Conservation (phyloP, 768 basidiomycete species). For the Chiua virens region DNA sequence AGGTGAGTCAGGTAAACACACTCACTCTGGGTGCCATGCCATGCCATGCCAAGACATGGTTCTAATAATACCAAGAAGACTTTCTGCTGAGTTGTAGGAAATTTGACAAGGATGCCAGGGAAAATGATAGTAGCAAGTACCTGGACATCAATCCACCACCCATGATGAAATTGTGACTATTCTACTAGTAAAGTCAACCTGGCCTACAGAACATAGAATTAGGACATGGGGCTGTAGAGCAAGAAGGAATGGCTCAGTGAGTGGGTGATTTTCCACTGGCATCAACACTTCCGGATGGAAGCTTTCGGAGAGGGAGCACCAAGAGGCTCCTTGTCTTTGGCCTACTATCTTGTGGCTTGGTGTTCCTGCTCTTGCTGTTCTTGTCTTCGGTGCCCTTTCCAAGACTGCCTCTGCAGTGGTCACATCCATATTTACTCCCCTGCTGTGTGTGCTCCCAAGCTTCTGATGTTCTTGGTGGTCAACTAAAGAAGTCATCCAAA, state of each 20-base stretch:
- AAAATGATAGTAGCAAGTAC: too few relatives aligned
- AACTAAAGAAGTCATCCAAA: too few relatives aligned
- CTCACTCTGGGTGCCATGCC: too few relatives aligned
- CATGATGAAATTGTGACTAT: background rate
- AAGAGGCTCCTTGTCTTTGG: background rate
- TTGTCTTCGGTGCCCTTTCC: conserved; percentile 17
- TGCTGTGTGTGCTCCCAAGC: conserved; percentile 17
- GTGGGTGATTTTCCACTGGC: background rate
- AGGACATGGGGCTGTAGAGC: too few relatives aligned
- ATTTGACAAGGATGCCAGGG: too few relatives aligned
- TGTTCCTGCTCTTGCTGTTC: conserved; percentile 8
- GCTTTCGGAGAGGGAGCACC: too few relatives aligned
- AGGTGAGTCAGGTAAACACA: background rate
- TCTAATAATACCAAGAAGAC: too few relatives aligned
- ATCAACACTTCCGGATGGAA: conserved; percentile 7
- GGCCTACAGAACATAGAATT: background rate
- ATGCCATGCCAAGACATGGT: too few relatives aligned
- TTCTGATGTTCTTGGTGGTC: background rate
- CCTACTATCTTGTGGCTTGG: background rate
- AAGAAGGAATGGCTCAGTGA: too few relatives aligned
- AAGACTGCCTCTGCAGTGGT: conserved; percentile 14
- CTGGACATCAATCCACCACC: too few relatives aligned
- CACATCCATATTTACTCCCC: conserved; percentile 22
- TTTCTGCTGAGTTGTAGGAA: too few relatives aligned
- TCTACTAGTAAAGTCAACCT: background rate